phyloP scores from a whole-genome alignment of 768 basidiomycete genomes.

The Phlegmacium glaucopus region DNA sequence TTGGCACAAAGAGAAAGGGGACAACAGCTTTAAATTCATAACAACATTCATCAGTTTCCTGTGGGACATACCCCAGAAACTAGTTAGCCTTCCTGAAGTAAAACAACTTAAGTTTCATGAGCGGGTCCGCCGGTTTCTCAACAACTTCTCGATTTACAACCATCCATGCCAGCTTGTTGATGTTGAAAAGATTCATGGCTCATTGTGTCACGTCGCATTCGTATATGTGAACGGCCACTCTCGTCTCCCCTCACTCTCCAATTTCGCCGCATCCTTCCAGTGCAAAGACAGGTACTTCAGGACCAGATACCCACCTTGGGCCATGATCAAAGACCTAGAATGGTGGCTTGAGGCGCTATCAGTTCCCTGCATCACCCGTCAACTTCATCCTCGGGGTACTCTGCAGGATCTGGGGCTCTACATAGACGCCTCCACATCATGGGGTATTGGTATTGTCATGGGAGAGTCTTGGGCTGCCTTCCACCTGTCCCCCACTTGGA shows the following conservation, averaged over 20 bases:
- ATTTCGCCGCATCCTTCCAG: constrained; percentile 18
- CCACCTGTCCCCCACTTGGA: background rate
- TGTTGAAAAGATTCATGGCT: too few species aligned
- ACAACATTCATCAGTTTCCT: constrained; percentile 30
- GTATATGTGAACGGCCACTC: constrained; percentile 19
- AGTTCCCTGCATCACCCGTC: background rate
- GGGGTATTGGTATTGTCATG: constrained; percentile 16
- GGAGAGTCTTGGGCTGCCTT: background rate
- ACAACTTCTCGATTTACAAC: too few species aligned
- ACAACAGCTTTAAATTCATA: constrained; percentile 14
- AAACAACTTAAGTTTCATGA: constrained; percentile 27
- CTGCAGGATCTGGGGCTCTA: constrained; percentile 16
- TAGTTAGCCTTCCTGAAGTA: constrained; percentile 25
- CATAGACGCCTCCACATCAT: constrained; percentile 24
- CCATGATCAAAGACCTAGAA: constrained; percentile 16
- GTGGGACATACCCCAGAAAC: constrained; percentile 25
- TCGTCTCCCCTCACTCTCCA: constrained; percentile 20
- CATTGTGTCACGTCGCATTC: too few species aligned
- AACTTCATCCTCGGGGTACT: constrained; percentile 8
- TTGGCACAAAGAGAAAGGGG: constrained; percentile 26
- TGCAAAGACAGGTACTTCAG: constrained; percentile 7
- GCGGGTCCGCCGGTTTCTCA: constrained; percentile 11
- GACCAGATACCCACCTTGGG: constrained; percentile 9
- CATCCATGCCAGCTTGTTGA: too few species aligned
- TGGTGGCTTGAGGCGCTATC: constrained; percentile 24